Percentiles rank a stretch among this genome's conserved stretches.
Conservation (phyloP, 345 rosid species). For the Eucalyptus cloeziana region DNA sequence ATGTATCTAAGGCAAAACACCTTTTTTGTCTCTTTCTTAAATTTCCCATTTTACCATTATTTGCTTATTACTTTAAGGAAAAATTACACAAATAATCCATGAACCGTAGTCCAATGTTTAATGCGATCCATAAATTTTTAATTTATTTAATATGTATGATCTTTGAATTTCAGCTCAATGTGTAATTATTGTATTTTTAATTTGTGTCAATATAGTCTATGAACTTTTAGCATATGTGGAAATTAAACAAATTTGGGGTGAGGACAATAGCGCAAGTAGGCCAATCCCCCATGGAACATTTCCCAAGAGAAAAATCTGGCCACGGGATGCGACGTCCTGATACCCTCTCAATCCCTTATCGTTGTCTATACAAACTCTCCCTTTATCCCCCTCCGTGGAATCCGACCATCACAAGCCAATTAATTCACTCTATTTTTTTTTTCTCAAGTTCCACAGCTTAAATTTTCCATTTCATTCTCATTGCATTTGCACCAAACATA, state of each 20-base stretch:
- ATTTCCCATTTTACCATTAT: not conserved
- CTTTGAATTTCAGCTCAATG: too few species aligned
- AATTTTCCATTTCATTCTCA: not conserved
- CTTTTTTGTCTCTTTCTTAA: not conserved
- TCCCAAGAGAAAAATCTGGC: not conserved
- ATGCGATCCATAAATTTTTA: too few species aligned
- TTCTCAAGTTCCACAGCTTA: not conserved
- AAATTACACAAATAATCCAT: too few species aligned
- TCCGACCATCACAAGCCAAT: not conserved
- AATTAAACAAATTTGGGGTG: not conserved
- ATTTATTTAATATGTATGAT: too few species aligned
- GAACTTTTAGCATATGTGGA: not conserved
- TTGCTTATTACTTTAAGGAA: not conserved
- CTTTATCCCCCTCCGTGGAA: not conserved
- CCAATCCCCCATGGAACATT: not conserved
- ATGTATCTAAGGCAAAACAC: not conserved
- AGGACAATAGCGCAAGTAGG: not conserved
- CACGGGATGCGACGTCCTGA: accelerated
- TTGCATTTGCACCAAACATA: not conserved
- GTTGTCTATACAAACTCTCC: not conserved
- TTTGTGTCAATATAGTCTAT: too few species aligned
- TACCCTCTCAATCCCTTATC: not conserved
- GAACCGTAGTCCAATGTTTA: too few species aligned
- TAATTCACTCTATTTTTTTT: not conserved
- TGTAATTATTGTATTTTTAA: too few species aligned